Base-by-base conservation (phyloP, 495 filamentous ascomycete genomes). In the Geoglossum glabrum region DNA sequence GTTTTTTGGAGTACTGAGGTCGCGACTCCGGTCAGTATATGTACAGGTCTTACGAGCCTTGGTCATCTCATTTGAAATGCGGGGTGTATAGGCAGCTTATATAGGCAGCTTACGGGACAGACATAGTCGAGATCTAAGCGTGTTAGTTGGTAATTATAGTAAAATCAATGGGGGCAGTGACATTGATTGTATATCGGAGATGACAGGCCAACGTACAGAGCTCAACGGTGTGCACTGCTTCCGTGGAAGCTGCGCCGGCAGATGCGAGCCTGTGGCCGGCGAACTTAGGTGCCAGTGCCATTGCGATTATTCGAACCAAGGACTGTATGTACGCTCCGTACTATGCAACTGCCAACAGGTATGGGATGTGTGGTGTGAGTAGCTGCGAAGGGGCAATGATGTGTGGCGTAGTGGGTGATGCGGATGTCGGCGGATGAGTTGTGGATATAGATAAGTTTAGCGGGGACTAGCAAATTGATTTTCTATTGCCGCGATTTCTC, bases 261-360 rank as follows among this genome's bases (percentile, higher is more conserved):
- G 68, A 65, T 30, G 73, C 65, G 51, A 84, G 75, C 67, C 77
- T 80, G 59, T 86, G 82, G 59, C 82, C 86, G 3, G 75, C 78
- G 70, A 87, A 88, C 66, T 84, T 85, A 31, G 86, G 86, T 52
- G 84, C 76, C 56, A 90, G 73, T 19, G 86, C 80, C 86, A 92
- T 90, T 52, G 19, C 11, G 30, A 31, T 31, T 52, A 21, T 19
- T 52, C 49, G 15, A 52, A 52, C 17, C 10, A 40, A 8, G 17
- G 40, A 45, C 7, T 21, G 40, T n/a, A n/a, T n/a, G n/a, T n/a
- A n/a, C n/a, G n/a, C n/a, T n/a, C n/a, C n/a, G n/a, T 10, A 21
- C 40, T 21, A 45, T 21, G 2, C 23, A 21, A 45, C 10, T 45
- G 11, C 10, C 3, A 45, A 21, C 5, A 21, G 5, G 19, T 8